A percentile compares a stretch with the other conserved stretches of the same genome.
phyloP scores from a whole-genome alignment of 768 basidiomycete genomes.

The Kwoniella bestiolae region DNA sequence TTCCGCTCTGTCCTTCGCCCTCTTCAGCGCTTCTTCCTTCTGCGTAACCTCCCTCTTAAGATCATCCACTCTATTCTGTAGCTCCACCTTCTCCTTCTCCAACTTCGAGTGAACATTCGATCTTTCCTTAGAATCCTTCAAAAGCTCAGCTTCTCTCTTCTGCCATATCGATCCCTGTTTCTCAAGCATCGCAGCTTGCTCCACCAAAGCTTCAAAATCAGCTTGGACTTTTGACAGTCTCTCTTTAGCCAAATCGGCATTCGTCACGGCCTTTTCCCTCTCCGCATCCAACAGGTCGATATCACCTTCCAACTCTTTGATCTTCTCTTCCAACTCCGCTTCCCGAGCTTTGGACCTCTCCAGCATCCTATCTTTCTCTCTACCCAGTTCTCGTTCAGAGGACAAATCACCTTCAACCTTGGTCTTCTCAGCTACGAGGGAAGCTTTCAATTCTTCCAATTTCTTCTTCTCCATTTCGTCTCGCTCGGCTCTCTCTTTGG shows the following conservation, averaged over 20 bases:
- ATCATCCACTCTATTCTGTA: constrained; percentile 71
- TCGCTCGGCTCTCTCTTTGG: constrained; percentile 81
- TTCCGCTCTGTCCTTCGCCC: constrained; percentile 78
- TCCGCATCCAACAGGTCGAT: constrained; percentile 84
- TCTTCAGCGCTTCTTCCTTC: constrained; percentile 77
- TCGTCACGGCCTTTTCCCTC: constrained; percentile 74
- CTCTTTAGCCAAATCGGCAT: constrained; percentile 51
- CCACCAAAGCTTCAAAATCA: constrained; percentile 61
- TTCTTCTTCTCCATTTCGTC: constrained; percentile 80
- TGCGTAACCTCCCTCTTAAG: constrained; percentile 70
- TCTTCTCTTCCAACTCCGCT: constrained; percentile 81
- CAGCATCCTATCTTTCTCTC: constrained; percentile 82
- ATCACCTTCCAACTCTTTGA: constrained; percentile 76
- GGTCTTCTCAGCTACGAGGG: constrained; percentile 79
- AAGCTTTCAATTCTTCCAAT: constrained; percentile 77
- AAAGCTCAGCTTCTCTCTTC: constrained; percentile 68
- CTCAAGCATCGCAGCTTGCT: constrained; percentile 82
- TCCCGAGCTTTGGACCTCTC: constrained; percentile 85
- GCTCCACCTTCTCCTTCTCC: constrained; percentile 66
- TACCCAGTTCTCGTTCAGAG: constrained; percentile 74
- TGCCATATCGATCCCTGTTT: constrained; percentile 72
- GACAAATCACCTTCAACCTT: constrained; percentile 80
- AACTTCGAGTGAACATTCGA: constrained; percentile 68
- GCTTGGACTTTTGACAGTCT: constrained; percentile 26
- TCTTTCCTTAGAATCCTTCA: constrained; percentile 65